Evolutionary conservation across 345 rosid species (phyloP), one percentile per base, ranked within the genome.

Genomic region (Boechera retrofracta): DNA sequence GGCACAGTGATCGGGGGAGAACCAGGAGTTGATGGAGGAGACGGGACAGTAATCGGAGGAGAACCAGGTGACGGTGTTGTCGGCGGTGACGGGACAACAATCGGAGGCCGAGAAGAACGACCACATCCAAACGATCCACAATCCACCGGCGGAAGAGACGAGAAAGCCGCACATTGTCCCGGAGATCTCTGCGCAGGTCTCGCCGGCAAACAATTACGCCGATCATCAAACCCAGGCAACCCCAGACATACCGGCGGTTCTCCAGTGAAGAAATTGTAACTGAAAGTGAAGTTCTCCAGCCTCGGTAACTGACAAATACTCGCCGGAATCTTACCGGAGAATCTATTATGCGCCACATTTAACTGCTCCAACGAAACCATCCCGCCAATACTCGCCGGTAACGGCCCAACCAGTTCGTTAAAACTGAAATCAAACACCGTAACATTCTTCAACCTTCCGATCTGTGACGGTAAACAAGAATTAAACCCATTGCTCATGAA

Each of bases 301-400:
- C 81, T 86, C 2, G 91, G 97, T 33, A 91, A 69, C 77, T 28
- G 63, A 79, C 97, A 91, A 55, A 91, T 77, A 35, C 89, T 80
- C 45, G 82, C 80, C 29, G 91, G 95, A 36, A 91, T 87, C 48
- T 29, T 36, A 26, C 97, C 94, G n/a, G 95, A 83, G 26, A 91
- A 82, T 87, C 77, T 67, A 67, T 91, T 91, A 29, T 85, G 86
- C 1, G 95, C 94, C 79, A 91, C 92, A 77, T 89, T 83, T 10
- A 91, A 82, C 77, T 89, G 91, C 82, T 91, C 97, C 71, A 91
- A 60, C 39, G 91, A 85, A 48, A 84, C 81, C 91, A 91, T 83
- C 28, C 79, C 69, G 49, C 91, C 92, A 57, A 86, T 79, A 13
- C 80, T 72, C 4, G 74, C 78, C 52, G 97, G 97, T 80, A 91